These are phyloP conservation scores for Lavandula angustifolia DNA, from an alignment of 257 asterid genomes.

Conservation along the genomic window DNA sequence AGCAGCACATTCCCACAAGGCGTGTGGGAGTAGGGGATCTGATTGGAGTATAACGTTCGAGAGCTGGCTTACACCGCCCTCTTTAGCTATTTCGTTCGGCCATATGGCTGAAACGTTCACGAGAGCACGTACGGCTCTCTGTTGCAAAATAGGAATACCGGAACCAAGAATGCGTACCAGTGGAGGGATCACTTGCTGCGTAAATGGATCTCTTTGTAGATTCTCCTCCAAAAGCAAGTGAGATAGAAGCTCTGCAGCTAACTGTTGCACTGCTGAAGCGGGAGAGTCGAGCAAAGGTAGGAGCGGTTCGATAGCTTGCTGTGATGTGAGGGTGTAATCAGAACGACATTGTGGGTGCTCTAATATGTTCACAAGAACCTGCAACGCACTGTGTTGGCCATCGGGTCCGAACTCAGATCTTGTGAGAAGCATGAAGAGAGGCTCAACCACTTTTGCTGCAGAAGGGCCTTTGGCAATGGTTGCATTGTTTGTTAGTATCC, in stretches of 20 bases:
- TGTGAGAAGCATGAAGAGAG: slow-evolving; percentile 71
- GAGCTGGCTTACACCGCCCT: slow-evolving; percentile 93
- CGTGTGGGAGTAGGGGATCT: slow-evolving; percentile 79
- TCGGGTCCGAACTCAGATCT: slow-evolving; percentile 84
- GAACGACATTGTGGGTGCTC: slow-evolving; percentile 95
- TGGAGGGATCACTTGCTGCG: slow-evolving; percentile 88
- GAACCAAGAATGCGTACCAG: slow-evolving; percentile 86
- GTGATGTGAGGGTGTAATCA: slow-evolving; percentile 73
- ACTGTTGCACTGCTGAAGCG: slow-evolving; percentile 89
- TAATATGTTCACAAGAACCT: slow-evolving; percentile 91
- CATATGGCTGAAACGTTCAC: slow-evolving; percentile 73
- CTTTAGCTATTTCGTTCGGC: slow-evolving; percentile 98
- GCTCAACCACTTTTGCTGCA: slow-evolving; percentile 96
- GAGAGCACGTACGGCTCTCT: slow-evolving; percentile 90
- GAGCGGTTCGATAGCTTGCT: slow-evolving; percentile 84
- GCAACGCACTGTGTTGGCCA: slow-evolving; percentile 87
- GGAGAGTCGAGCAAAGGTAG: slow-evolving; percentile 92
- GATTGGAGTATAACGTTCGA: slow-evolving; percentile 86
- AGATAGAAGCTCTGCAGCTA: slow-evolving; percentile 96
- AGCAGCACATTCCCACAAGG: slow-evolving; percentile 97
- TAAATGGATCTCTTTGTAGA: slow-evolving; percentile 86
- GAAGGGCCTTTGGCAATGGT: slow-evolving; percentile 95
- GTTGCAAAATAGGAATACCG: slow-evolving; percentile 83
- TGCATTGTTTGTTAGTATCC: slow-evolving; percentile 94
- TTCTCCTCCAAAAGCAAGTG: slow-evolving; percentile 87